These are phyloP conservation scores for Coemansia sp. DNA, from an alignment of 192 early-diverging fungal species.

Conservation along the genomic window DNA sequence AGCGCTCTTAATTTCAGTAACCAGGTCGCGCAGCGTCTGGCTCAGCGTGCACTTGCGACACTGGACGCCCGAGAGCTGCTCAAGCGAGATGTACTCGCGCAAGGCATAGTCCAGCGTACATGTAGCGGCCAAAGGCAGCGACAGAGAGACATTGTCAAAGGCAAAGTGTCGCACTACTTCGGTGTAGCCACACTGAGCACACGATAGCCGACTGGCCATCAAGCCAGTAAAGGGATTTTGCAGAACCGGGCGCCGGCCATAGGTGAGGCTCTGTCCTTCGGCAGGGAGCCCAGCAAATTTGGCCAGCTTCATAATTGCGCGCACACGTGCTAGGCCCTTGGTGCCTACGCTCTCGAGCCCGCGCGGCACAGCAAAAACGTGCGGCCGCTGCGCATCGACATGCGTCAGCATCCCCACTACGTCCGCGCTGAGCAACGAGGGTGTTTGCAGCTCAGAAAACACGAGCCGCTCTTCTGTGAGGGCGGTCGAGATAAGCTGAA, in stretches of 20 bases:
- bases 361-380: constrained; percentile 36
- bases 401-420: constrained; percentile 26
- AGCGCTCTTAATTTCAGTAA: constrained; percentile 30
- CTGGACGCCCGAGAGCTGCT: constrained; percentile 39
- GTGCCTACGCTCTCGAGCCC: constrained; percentile 45
- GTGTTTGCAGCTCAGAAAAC: constrained; percentile 32
- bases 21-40: constrained; percentile 44
- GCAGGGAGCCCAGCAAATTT: constrained; percentile 27
- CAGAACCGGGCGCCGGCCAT: constrained; percentile 46
- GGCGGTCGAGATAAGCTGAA: constrained; percentile 73
- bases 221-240: constrained; percentile 75
- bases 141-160: constrained; percentile 78
- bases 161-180: constrained; percentile 74
- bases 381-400: constrained; percentile 18
- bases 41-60: constrained; percentile 52
- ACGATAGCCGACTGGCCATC: constrained; percentile 71
- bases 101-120: constrained; percentile 46
- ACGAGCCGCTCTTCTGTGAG: constrained; percentile 60
- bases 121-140: constrained; percentile 55
- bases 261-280: constrained; percentile 43
- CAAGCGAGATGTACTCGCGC: constrained; percentile 41
- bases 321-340: constrained; percentile 44
- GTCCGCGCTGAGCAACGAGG: constrained; percentile 41
- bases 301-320: constrained; percentile 46
- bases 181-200: constrained; percentile 76